Evolutionary conservation across 2,329 filamentous ascomycete species (phyloP), one percentile per base, ranked within the genome.

Genomic region (Colletotrichum shisoi): DNA sequence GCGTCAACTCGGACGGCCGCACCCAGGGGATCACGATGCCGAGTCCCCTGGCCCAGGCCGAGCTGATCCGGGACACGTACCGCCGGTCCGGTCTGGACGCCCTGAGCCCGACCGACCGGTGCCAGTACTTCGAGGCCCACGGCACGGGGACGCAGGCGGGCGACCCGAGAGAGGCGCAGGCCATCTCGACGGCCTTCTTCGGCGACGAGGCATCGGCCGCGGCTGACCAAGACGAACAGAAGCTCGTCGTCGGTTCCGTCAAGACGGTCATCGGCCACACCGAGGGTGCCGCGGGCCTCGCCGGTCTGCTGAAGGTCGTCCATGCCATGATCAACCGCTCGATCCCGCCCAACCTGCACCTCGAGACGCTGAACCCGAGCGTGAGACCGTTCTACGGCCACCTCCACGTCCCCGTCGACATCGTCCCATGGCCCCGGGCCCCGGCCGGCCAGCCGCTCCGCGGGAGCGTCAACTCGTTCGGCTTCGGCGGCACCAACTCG

Each of bases 81-180:
- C 58, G 64, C 2, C 71, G 72, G 39, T 78, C 79, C 11, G 78
- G 79, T 2, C 72, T 83, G 4, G 74, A 80, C 62, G 68, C 73
- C 2, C 59, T 62, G 5, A 70, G 70, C 24, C 57, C 63, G 1
- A 72, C 76, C 8, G 71, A 76, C n/a, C 74, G 79, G 4, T 74
- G 70, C 7, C 79, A 82, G 58, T 83, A 77, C 68, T 80, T 82
- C 21, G 79, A 83, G 62, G 77, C 77, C 3, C 81, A 83, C 67
- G 80, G 80, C 27, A 83, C 82, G 3, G 81, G 80, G 1, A 76
- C 74, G 1, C 70, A 70, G 12, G 71, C 72, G 2, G 74, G 74
- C 9, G 74, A 76, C 53, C 69, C 72, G 1, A 63, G 70, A 9
- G 73, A 76, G 46, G 71, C 73, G 1, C 60, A 70, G 40, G 73